phyloP scores from a whole-genome alignment of 257 asterid species.

The Fraxinus pennsylvanica region DNA sequence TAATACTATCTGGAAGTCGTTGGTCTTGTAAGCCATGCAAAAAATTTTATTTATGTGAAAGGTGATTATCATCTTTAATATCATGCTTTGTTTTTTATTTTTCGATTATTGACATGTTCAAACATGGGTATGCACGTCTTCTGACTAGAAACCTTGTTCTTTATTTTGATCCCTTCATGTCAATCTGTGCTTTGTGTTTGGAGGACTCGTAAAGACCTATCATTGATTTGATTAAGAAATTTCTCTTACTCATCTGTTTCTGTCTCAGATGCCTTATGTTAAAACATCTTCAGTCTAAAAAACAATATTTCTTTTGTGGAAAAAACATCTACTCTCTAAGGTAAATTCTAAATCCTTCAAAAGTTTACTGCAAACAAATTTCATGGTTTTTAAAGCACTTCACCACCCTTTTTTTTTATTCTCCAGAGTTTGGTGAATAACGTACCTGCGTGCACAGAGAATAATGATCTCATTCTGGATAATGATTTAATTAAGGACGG shows the following conservation, averaged over 20 bases:
- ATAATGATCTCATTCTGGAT: slow-evolving; percentile 40
- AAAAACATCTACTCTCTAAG: slow-evolving; percentile 50
- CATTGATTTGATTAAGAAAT: too few species aligned
- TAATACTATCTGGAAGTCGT: slow-evolving; percentile 47
- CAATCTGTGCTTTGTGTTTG: not conserved
- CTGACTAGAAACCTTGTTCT: not conserved
- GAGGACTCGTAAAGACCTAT: not conserved
- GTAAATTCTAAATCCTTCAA: slow-evolving; percentile 28
- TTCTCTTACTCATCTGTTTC: not conserved
- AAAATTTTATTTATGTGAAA: slow-evolving; percentile 48
- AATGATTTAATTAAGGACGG: slow-evolving; percentile 52
- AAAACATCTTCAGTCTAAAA: slow-evolving; percentile 33
- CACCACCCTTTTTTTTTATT: not conserved
- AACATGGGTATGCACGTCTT: too few species aligned
- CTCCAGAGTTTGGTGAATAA: slow-evolving; percentile 41
- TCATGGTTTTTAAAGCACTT: slow-evolving; percentile 7
- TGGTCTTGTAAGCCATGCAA: slow-evolving; percentile 64
- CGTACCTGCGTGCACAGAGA: slow-evolving; percentile 44
- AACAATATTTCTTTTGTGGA: slow-evolving; percentile 43
- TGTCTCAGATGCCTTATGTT: slow-evolving; percentile 45
- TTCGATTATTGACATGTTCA: not conserved
- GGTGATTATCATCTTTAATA: slow-evolving; percentile 38
- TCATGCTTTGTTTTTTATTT: not conserved
- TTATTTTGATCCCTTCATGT: not conserved
- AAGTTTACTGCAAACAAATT: slow-evolving; percentile 8